A percentile compares a stretch with the other conserved stretches of the same genome.
Evolutionary conservation across 352 stramenopile genomes (phyloP).

Genomic region (Peronospora farinosa): DNA sequence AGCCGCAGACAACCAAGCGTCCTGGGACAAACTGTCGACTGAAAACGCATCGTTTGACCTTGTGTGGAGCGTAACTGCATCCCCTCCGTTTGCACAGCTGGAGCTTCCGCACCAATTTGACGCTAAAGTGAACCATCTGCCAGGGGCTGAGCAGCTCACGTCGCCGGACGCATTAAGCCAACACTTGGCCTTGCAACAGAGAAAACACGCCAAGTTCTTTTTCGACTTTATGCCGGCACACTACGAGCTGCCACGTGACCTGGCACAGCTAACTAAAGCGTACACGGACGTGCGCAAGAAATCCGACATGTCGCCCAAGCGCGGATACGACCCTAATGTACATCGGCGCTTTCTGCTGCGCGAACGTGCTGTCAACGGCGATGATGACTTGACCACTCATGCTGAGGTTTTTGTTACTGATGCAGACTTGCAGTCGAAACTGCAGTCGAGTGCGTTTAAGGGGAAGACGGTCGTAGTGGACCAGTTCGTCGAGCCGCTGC

Average conservation of each 20-base stretch:
- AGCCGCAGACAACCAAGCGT: constrained; percentile 20
- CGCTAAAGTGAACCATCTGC: constrained; percentile 67
- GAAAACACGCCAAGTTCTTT: constrained; percentile 52
- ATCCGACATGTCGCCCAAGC: constrained; percentile 50
- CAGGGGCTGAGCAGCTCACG: constrained; percentile 45
- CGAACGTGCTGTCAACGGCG: constrained; percentile 27
- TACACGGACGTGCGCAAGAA: constrained; percentile 44
- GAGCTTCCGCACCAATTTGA: constrained; percentile 37
- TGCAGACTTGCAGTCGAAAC: constrained; percentile 40
- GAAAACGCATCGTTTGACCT: constrained; percentile 55
- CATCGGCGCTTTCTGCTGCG: constrained; percentile 63
- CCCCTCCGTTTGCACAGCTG: constrained; percentile 34
- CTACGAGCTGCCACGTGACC: constrained; percentile 58
- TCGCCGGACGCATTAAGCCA: constrained; percentile 36
- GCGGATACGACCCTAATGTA: constrained; percentile 39
- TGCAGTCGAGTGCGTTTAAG: constrained; percentile 41
- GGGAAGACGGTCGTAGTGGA: constrained; percentile 55
- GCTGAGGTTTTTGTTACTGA: constrained; percentile 39
- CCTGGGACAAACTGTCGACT: constrained; percentile 38
- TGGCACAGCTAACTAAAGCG: constrained; percentile 35
- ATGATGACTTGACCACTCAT: constrained; percentile 25
- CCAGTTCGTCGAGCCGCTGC: constrained; percentile 77
- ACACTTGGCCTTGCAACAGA: constrained; percentile 41
- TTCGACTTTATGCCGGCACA: constrained; percentile 61
- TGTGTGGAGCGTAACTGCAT: constrained; percentile 44